These are phyloP conservation scores for Glaciozyma martinii DNA, from an alignment of 768 basidiomycete genomes.

Conservation along the genomic window DNA sequence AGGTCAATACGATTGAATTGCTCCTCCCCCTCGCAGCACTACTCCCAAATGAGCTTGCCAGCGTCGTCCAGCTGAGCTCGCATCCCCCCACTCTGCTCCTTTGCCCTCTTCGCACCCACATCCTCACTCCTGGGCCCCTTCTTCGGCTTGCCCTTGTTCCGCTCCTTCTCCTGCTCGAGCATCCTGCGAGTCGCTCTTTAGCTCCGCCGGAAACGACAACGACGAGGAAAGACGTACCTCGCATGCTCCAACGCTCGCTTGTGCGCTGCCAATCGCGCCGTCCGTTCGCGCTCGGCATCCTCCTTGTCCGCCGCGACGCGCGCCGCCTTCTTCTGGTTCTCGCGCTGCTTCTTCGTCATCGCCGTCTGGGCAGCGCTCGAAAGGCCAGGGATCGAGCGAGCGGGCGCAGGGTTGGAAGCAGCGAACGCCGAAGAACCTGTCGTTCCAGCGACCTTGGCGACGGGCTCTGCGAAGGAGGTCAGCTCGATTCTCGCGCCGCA, in stretches of 20 bases:
- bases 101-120: constrained; percentile 7
- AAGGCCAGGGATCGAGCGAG: constrained; percentile 12
- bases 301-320: constrained; percentile 13
- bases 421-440: background rate
- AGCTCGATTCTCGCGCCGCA: background rate
- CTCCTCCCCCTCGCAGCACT: background rate
- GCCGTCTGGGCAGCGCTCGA: background rate
- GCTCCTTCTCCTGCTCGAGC: constrained; percentile 8
- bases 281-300: constrained; percentile 14
- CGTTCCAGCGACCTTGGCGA: constrained; percentile 3
- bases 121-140: constrained; percentile 17
- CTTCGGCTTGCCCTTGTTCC: constrained; percentile 4
- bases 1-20: no score
- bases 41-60: constrained; percentile 26
- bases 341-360: constrained; percentile 26
- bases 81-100: constrained; percentile 6
- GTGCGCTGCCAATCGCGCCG: constrained; percentile 15
- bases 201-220: background rate
- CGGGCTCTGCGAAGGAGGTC: constrained; percentile 12
- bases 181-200: background rate
- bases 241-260: constrained; percentile 16
- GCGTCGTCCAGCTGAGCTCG: constrained; percentile 6
- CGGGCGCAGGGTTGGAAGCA: background rate
- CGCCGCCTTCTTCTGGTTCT: constrained; percentile 22
- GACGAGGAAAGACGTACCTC: constrained; percentile 7